Conservation (phyloP, 1,284 basidiomycete species). For the Malassezia sympodialis region DNA sequence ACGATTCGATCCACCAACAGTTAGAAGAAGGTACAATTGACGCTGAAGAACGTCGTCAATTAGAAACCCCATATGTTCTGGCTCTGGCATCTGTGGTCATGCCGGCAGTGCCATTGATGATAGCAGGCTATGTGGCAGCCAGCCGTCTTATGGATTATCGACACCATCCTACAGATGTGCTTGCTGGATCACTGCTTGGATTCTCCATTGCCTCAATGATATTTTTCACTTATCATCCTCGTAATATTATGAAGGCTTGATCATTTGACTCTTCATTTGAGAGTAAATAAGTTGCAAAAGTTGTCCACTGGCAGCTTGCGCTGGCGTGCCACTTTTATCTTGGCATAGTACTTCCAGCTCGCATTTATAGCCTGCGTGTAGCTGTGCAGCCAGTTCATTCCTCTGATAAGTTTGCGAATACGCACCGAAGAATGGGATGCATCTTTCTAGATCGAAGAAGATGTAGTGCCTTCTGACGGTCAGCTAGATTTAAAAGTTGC, state of each 20-base stretch:
- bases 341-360: slow-evolving; percentile 28
- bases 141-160: slow-evolving; percentile 50
- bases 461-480: slow-evolving; percentile 20
- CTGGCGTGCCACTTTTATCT: background rate
- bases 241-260: background rate
- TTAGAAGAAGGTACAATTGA: background rate
- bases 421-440: background rate
- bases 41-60: background rate
- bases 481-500: background rate
- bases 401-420: background rate
- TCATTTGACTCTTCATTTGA: background rate
- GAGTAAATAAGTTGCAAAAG: slow-evolving; percentile 2
- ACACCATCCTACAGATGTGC: slow-evolving; percentile 56
- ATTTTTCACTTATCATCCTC: slow-evolving; percentile 58
- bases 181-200: slow-evolving; percentile 69
- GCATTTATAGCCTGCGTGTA: slow-evolving; percentile 26
- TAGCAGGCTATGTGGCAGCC: slow-evolving; percentile 74
- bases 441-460: slow-evolving; percentile 8
- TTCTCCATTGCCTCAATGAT: slow-evolving; percentile 63
- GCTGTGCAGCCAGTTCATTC: slow-evolving; percentile 18
- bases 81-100: slow-evolving; percentile 52
- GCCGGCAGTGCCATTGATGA: slow-evolving; percentile 61
- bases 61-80: background rate
- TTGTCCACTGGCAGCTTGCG: background rate
- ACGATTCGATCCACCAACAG: background rate